A percentile compares a stretch with the other conserved stretches of the same genome.
These are phyloP conservation scores for Neopestalotiopsis clavispora DNA, from an alignment of 2,329 filamentous ascomycete species.

Conservation along the genomic window DNA sequence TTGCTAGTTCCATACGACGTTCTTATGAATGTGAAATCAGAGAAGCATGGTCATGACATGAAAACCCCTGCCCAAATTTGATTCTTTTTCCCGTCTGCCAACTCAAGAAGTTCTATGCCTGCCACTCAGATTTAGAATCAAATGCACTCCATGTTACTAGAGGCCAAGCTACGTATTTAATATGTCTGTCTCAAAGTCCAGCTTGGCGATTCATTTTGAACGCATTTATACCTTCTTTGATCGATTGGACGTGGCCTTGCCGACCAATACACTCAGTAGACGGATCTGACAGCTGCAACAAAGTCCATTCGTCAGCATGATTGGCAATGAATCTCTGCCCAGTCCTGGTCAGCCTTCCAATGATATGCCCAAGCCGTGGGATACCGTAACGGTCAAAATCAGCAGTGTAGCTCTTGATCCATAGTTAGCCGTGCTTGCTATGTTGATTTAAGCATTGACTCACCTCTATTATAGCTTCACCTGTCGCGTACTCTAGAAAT, in stretches of 20 bases:
- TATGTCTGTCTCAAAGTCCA: background rate
- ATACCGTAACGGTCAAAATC: constrained; percentile 57
- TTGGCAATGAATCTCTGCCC: constrained; percentile 61
- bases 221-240: background rate
- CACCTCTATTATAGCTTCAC: background rate
- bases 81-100: no score
- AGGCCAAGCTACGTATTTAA: no score
- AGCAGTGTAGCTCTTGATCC: constrained; percentile 61
- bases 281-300: constrained; percentile 41
- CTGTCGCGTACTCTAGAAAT: background rate
- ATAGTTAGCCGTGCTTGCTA: background rate
- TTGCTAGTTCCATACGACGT: no score
- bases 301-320: constrained; percentile 53
- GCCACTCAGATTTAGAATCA: no score
- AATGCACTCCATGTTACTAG: no score
- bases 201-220: background rate
- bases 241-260: background rate
- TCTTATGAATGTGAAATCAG: no score
- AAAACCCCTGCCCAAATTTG: no score
- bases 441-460: background rate
- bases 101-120: no score
- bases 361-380: constrained; percentile 52
- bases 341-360: constrained; percentile 53
- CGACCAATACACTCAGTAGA: background rate
- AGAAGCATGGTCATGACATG: no score